Base-by-base conservation (phyloP, 1,284 basidiomycete genomes). In the Leccinum cinnamomeum region DNA sequence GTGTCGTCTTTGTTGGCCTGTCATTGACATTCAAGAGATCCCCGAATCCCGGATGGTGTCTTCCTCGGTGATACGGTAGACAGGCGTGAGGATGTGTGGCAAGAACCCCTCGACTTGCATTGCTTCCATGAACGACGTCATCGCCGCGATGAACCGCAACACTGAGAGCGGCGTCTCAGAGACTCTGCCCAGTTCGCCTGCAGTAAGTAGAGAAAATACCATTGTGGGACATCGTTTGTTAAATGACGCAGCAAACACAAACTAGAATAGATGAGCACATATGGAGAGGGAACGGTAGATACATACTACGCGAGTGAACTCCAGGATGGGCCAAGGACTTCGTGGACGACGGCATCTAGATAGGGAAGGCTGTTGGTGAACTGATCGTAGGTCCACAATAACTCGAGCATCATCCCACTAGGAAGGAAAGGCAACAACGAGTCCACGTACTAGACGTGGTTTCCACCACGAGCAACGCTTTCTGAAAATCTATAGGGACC, bases 101-200 rank as follows among this genome's bases (percentile, higher is more conserved):
- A 97, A 79, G 78, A 92, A 96, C 11, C 76, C 78, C 65, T 89
- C 85, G 0, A 93, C 78, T 41, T 81, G 76, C 0, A 72, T 65
- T 1, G 79, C 68, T 1, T 87, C 83, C 79, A 98, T 85, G 69
- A 86, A 79, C 7, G 90, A 88, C 4, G 86, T 78, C 85, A 97
- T 94, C 0, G 95, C 95, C 1, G 95, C 96, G 70, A 98, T 97
- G 89, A 94, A 97, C 18, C 92, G 89, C 53, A 98, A 76, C 58
- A 92, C 86, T 0, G 93, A 87, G 7, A 89, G 76, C 0, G 94
- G 90, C 65, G 94, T 30, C 28, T 30, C 28, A 91, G 20, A 90
- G 84, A 30, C 28, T 30, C 28, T 5, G 86, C 82, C 95, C 96
- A 98, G 64, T 82, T 82, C 2, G 78, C 74, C 81, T 87, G 50